Base-by-base conservation (phyloP, 2,329 filamentous ascomycete species). In the Fusarium pseudograminearum region DNA sequence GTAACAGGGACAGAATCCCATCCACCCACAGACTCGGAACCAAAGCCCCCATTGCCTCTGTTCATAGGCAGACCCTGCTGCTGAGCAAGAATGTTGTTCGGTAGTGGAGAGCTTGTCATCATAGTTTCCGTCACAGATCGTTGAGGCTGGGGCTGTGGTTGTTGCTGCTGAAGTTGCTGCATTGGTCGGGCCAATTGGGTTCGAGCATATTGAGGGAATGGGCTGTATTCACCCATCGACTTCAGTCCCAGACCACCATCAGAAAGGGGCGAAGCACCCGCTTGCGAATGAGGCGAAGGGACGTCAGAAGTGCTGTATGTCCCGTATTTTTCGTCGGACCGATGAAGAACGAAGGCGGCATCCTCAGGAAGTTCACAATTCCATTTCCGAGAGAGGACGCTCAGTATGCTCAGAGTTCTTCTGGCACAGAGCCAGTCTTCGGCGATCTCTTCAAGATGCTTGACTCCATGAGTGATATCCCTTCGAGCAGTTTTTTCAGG, bases 391-490 rank as follows among this genome's bases (percentile, higher is more conserved):
- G 91, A 91, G 15, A 97, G 87, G 6, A 97, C 89, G 71, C 91
- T 94, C 44, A 99, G 84, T 48, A 98, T 97, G 63, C 90, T 89
- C 9, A 98, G 84, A 0, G 94, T 95, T 15, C 95, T 88, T 55
- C 94, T 87, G 12, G 94, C 95, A 74, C 94, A 96, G 1, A 94
- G 87, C 96, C 96, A 99, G 73, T 94, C 91, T 78, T 98, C 94
- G 1, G 93, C 93, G 73, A 99, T 98, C 76, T 98, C 95, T 78
- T 98, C 95, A 2, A 98, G 87, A 68, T 97, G 93, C 75, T 93
- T 95, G 44, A 97, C 86, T 2, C 95, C 94, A 73, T 98, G 94
- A 7, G 93, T 91, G 42, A 99, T 93, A 78, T 98, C 95, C 73
- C 95, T 85, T 74, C 89, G 91, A 7, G 96, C 93, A 31, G 93